Conservation (phyloP, 2,329 filamentous ascomycete genomes). For the Xylaria arbuscula region DNA sequence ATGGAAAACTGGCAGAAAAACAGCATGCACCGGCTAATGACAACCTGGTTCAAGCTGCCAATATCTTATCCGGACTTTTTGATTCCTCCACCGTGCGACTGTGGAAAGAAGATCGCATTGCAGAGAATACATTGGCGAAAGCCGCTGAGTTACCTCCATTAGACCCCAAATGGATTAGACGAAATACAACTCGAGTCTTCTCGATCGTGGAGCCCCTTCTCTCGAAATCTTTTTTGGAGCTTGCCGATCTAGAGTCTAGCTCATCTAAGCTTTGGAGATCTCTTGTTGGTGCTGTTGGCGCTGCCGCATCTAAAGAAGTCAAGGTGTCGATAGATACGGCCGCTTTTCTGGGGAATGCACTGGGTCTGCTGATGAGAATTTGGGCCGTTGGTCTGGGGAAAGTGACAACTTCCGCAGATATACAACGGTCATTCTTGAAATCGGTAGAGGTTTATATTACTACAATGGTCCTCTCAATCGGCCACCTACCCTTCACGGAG, state of each 20-base stretch:
- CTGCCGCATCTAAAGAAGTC: constrained; percentile 84
- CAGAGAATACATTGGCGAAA: constrained; percentile 67
- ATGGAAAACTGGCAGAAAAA: constrained; percentile 49
- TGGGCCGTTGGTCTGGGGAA: constrained; percentile 73
- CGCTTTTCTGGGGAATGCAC: constrained; percentile 77
- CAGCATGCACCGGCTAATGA: constrained; percentile 54
- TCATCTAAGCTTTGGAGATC: constrained; percentile 68
- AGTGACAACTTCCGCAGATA: constrained; percentile 62
- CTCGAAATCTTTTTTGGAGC: constrained; percentile 68
- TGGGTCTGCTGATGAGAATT: constrained; percentile 74
- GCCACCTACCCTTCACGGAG: constrained; percentile 71
- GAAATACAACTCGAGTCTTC: constrained; percentile 74
- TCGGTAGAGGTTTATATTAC: constrained; percentile 64
- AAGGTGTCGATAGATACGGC: constrained; percentile 87
- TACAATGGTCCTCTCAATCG: constrained; percentile 63
- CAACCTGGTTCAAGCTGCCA: constrained; percentile 69
- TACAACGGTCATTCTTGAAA: constrained; percentile 63
- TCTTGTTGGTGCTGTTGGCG: constrained; percentile 71
- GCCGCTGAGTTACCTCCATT: constrained; percentile 84
- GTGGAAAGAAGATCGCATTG: constrained; percentile 81
- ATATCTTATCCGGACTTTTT: constrained; percentile 79
- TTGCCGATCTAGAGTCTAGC: constrained; percentile 69
- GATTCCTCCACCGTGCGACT: constrained; percentile 67
- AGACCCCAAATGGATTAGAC: constrained; percentile 88
- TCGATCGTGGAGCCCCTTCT: constrained; percentile 69